Evolutionary conservation across 2,329 filamentous ascomycete species (phyloP).

Genomic region (Penicillium oxalicum): DNA sequence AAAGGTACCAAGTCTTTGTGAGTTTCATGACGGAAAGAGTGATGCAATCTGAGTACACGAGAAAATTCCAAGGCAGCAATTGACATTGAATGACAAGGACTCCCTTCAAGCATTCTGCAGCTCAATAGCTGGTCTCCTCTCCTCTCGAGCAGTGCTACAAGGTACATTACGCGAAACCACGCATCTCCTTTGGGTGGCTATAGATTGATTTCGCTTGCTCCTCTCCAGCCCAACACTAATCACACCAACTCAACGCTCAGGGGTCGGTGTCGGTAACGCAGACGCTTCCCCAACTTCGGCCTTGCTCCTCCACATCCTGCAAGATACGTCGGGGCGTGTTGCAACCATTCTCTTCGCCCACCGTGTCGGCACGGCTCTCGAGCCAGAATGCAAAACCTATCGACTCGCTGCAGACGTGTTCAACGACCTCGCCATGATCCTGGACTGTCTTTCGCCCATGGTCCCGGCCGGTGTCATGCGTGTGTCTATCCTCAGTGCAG

Average conservation of each 20-base stretch:
- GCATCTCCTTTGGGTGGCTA: too few species aligned
- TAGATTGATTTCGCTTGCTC: background rate
- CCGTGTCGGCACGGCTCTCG: slow-evolving; percentile 71
- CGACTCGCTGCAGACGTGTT: slow-evolving; percentile 81
- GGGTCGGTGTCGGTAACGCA: slow-evolving; percentile 78
- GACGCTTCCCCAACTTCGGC: slow-evolving; percentile 72
- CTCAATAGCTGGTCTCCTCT: slow-evolving; percentile 53
- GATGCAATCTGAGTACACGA: too few species aligned
- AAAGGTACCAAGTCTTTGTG: slow-evolving; percentile 64
- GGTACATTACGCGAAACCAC: slow-evolving; percentile 35
- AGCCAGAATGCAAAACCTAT: slow-evolving; percentile 87
- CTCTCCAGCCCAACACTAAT: background rate
- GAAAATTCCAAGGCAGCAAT: too few species aligned
- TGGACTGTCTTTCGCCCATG: slow-evolving; percentile 75
- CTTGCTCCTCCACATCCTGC: slow-evolving; percentile 73
- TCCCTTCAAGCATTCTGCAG: slow-evolving; percentile 40
- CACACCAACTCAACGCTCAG: slow-evolving; percentile 30
- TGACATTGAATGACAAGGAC: slow-evolving; percentile 22
- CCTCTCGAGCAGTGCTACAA: slow-evolving; percentile 76
- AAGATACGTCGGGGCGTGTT: slow-evolving; percentile 72
- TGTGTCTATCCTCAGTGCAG: slow-evolving; percentile 53
- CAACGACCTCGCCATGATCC: slow-evolving; percentile 77
- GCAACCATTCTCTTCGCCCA: slow-evolving; percentile 85
- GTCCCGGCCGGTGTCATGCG: slow-evolving; percentile 54
- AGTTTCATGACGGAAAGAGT: slow-evolving; percentile 18